Evolutionary conservation across 2,329 filamentous ascomycete species (phyloP), one percentile per base, ranked within the genome.

Genomic region (Colletotrichum sp.): DNA sequence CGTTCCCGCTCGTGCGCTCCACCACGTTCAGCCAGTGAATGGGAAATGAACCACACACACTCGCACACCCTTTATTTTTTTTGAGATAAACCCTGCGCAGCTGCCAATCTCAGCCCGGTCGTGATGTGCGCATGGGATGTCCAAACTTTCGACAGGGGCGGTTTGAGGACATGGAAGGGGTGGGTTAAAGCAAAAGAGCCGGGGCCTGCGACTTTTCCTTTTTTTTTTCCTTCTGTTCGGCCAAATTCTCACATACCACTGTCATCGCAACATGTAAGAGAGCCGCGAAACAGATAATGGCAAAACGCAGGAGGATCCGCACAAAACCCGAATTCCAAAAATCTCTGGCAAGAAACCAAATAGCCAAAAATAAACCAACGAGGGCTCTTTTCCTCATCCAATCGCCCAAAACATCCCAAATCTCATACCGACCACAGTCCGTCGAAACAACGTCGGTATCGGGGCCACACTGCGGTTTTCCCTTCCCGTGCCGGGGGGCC

Each of bases 41-140:
- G 28, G 5, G 26, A n/a, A 61, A n/a, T 48, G n/a, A 48, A 48
- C 43, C 43, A 21, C 6, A 13, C n/a, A 48, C n/a, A 21, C 43
- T 48, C 55, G 24, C 32, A 36, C 34, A 43, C 36, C 26, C 24
- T 66, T 32, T 24, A n/a, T 18, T 43, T n/a, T 48, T 43, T 48
- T 48, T 48, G 43, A 48, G 62, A 68, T 55, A 60, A 52, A 36
- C 52, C 48, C 66, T 68, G 43, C 16, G 66, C 24, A 26, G 62
- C 48, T n/a, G 32, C 66, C 28, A 18, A 58, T 24, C n/a, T 26
- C 55, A 28, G 18, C 30, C 66, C 26, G 36, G 34, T 13, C 34
- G 13, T 70, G 73, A 75, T 75, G 56, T 60, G 43, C 73, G 64
- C 73, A 68, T 36, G 70, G 73, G n/a, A 24, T 61, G 32, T n/a